These are phyloP conservation scores for Neonectria hederae DNA, from an alignment of 2,329 filamentous ascomycete genomes.

Conservation along the genomic window DNA sequence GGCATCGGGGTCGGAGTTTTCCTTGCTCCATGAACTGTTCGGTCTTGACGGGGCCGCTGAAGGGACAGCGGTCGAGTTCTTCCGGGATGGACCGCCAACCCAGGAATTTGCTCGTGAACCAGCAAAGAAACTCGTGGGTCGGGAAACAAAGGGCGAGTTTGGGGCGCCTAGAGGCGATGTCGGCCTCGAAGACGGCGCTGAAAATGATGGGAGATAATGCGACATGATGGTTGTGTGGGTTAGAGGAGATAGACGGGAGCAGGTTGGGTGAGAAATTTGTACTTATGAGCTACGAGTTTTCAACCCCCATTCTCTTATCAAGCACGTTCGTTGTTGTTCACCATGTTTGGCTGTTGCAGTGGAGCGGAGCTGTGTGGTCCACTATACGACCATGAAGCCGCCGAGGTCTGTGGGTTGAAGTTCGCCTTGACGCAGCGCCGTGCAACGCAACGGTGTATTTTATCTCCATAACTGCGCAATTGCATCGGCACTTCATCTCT, in stretches of 20 bases:
- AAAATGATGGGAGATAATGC: conserved; percentile 36
- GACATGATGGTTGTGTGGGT: conserved; percentile 28
- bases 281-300: conserved; percentile 13
- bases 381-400: conserved; percentile 38
- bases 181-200: conserved; percentile 35
- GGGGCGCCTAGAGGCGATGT: conserved; percentile 7
- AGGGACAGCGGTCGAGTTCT: conserved; percentile 15
- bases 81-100: conserved; percentile 22
- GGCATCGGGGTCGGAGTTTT: conserved; percentile 24
- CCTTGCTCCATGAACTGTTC: conserved; percentile 17
- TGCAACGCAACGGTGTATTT: neutral
- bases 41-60: conserved; percentile 9
- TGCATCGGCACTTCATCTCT: neutral
- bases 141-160: conserved; percentile 28
- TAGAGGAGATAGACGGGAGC: neutral
- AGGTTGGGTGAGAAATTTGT: conserved; percentile 3
- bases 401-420: conserved; percentile 28
- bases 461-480: neutral
- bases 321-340: conserved; percentile 17
- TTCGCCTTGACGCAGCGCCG: neutral
- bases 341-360: conserved; percentile 23
- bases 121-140: conserved; percentile 35
- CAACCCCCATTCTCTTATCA: conserved; percentile 23
- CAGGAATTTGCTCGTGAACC: conserved; percentile 34
- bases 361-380: conserved; percentile 30